Evolutionary conservation across 2,329 filamentous ascomycete species (phyloP).

Genomic region (Cryphonectria radicalis): DNA sequence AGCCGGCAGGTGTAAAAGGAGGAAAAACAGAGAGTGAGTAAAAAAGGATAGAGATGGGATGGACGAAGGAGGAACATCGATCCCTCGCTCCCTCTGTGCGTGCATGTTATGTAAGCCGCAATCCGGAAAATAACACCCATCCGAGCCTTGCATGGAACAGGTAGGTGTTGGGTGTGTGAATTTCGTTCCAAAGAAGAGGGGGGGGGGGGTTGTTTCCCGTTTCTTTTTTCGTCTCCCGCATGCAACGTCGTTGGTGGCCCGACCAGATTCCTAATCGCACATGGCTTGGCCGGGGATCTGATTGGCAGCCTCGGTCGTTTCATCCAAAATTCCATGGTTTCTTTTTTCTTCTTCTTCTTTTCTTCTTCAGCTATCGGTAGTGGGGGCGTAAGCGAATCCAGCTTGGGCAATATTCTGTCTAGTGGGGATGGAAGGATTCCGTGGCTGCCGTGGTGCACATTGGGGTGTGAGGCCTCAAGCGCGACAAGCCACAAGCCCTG

Average conservation of each 20-base stretch:
- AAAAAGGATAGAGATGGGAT: neutral
- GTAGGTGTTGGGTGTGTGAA: slow-evolving; percentile 1
- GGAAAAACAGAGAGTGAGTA: neutral
- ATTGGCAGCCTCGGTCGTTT: slow-evolving; percentile 2
- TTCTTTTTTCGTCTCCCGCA: slow-evolving; percentile 17
- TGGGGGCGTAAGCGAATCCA: slow-evolving; percentile 13
- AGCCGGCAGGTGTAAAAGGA: neutral
- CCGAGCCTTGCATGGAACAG: slow-evolving; percentile 12
- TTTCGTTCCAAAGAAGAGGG: neutral
- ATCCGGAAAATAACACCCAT: neutral
- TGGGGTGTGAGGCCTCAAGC: neutral
- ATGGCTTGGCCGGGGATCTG: neutral
- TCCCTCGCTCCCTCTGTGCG: neutral
- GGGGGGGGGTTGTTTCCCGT: neutral
- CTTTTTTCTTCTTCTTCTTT: neutral
- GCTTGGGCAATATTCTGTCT: slow-evolving; percentile 2
- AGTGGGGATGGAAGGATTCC: slow-evolving; percentile 17
- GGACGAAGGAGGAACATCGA: neutral
- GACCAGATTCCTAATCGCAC: neutral
- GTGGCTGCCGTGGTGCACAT: slow-evolving; percentile 8
- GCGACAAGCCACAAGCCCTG: neutral
- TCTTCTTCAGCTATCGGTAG: slow-evolving; percentile 5
- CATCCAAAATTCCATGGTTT: neutral
- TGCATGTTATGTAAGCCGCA: slow-evolving; percentile 7
- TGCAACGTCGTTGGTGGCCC: slow-evolving; percentile 13